Evolutionary conservation across 768 basidiomycete genomes (phyloP), one percentile per base, ranked within the genome.

Genomic region (Tylopilus cervinicoccineus): DNA sequence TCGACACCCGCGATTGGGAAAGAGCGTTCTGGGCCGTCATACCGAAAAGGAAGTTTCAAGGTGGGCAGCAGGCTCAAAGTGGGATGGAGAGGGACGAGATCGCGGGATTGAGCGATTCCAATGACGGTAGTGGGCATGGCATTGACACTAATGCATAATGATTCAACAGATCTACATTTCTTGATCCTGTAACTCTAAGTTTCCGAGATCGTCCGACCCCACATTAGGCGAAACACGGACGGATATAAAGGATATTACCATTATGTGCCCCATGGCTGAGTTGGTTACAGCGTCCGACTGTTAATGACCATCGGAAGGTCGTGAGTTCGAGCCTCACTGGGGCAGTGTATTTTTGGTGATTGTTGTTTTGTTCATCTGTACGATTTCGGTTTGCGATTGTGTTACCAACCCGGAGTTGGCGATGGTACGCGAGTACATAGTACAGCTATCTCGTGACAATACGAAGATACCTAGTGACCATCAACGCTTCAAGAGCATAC

Each of bases 21-120:
- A 67, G 80, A 47, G 90, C 96, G 0, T 78, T 99, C 44, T 80
- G 88, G 61, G 75, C 80, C n/a, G 89, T 95, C 43, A 88, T 99
- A 45, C 96, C 96, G 0, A 86, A 84, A 60, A 77, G 96, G 45
- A 99, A 99, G 68, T 92, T 95, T 57, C 76, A 81, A 38, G 62
- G 70, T 38, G 48, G 32, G 3, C 54, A 42, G 8, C 56, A 44
- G 31, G 47, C 41, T n/a, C 54, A 55, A 41, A 45, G 42, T 19
- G 57, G 55, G 33, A 52, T 45, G 11, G 63, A 7, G 27, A 36
- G 31, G 17, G 36, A 43, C 6, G 32, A 9, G 9, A 33, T 5
- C 29, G 4, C n/a, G 6, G 32, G 48, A 14, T 27, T 44, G 20
- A 38, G 37, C 7, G 29, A 39, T n/a, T n/a, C n/a, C n/a, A n/a